Evolutionary conservation across 768 basidiomycete genomes (phyloP), one percentile per base, ranked within the genome.

Genomic region (Sporobolomyces pararoseus): DNA sequence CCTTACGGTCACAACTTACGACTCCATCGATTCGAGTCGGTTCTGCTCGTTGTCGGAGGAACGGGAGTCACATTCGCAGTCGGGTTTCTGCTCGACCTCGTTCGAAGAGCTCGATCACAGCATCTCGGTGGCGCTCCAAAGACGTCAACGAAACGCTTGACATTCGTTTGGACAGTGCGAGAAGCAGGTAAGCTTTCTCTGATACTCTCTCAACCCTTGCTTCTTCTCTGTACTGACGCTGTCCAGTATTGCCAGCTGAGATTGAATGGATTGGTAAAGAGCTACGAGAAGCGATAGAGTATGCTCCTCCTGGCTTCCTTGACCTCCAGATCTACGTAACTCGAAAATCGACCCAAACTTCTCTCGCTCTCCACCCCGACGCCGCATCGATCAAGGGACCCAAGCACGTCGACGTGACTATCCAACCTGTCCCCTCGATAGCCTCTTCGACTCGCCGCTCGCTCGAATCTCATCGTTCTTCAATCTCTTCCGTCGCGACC

Each of bases 261-360:
- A 35, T 70, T 37, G 64, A 66, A 13, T 53, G 52, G 34, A 52
- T 70, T 60, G 64, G 29, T 9, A 16, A 39, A 4, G 58, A 61
- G 35, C 60, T 70, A 14, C 59, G 64, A 16, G 52, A 66, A 7
- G 69, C 69, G 25, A 23, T 62, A 7, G 14, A 17, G 21, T 63
- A 62, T 25, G 69, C 69, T 2, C 59, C 69, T 10, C 59, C 53
- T 4, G 69, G 60, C 7, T 70, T 65, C 37, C 60, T 70, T 37
- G 60, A 70, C 25, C 23, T 70, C 16, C 51, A 61, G n/a, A 44
- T 62, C 13, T 57, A 55, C 31, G n/a, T 65, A 23, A 62, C 63
- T 12, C 39, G n/a, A 44, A 25, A 7, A 27, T n/a, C n/a, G 5
- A 21, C 42, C 9, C 39, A 42, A 17, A 42, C 17, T 42, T 31